phyloP scores from a whole-genome alignment of 495 filamentous ascomycete genomes.

The Hypoxylon lienhwacheense region DNA sequence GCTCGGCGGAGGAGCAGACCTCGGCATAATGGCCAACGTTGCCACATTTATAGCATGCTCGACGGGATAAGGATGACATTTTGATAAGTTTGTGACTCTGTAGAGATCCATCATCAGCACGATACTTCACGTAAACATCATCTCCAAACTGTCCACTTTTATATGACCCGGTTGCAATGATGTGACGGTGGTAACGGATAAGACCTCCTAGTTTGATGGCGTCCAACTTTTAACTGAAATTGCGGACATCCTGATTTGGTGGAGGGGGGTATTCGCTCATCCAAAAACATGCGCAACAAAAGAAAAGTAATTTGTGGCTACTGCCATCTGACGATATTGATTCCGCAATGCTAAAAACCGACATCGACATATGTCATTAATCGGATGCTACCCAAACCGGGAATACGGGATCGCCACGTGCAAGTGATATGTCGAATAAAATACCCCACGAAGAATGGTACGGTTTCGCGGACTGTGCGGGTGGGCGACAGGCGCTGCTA shows the following conservation, averaged over 20 bases:
- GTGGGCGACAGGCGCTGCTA: conserved; percentile 5
- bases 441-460: conserved; percentile 30
- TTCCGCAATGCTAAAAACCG: neutral
- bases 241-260: conserved; percentile 34
- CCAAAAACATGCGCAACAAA: neutral
- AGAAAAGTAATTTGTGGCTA: neutral
- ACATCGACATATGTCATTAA: conserved; percentile 4
- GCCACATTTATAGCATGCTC: conserved; percentile 99
- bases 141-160: conserved; percentile 39
- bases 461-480: conserved; percentile 11
- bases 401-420: conserved; percentile 30
- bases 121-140: conserved; percentile 38
- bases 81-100: conserved; percentile 46
- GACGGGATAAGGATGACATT: conserved; percentile 93
- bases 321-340: neutral
- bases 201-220: conserved; percentile 8
- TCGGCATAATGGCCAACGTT: conserved; percentile 99
- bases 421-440: conserved; percentile 27
- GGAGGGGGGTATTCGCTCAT: conserved; percentile 4
- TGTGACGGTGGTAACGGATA: conserved; percentile 26
- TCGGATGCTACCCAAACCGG: conserved; percentile 25
- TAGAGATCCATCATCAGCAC: conserved; percentile 43
- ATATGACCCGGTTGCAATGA: conserved; percentile 41
- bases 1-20: conserved; percentile 93
- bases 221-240: conserved; percentile 38